Percentiles rank a stretch among this genome's conserved stretches.
Conservation (phyloP, 2,329 filamentous ascomycete genomes). For the Trichophyton rubrum region DNA sequence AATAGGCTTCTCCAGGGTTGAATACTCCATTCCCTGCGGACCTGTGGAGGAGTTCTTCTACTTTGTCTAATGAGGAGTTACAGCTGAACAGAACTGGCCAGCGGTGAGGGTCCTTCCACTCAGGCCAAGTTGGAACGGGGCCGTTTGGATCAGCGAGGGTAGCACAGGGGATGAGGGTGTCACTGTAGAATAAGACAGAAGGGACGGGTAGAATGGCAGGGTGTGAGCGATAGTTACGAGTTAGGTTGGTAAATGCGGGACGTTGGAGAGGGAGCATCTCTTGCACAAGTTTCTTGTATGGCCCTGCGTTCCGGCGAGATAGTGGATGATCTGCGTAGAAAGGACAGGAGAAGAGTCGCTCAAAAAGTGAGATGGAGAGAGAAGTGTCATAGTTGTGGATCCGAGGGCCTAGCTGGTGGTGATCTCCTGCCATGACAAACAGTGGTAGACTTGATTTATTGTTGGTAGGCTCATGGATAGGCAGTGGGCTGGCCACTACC, state of each 20-base stretch:
- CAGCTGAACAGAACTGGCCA: constrained; percentile 35
- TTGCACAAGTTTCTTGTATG: constrained; percentile 14
- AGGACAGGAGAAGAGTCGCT: constrained; percentile 28
- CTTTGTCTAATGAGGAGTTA: constrained; percentile 28
- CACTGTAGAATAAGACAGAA: constrained; percentile 32
- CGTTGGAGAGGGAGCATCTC: constrained; percentile 30
- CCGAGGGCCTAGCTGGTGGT: constrained; percentile 34
- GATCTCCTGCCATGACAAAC: constrained; percentile 37
- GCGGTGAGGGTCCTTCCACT: constrained; percentile 26
- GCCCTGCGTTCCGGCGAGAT: constrained; percentile 19
- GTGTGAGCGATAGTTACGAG: constrained; percentile 38
- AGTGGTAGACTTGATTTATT: constrained; percentile 20
- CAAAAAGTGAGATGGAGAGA: constrained; percentile 31
- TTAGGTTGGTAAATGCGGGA: constrained; percentile 34
- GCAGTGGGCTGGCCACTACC: constrained; percentile 27
- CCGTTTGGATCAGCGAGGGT: constrained; percentile 7
- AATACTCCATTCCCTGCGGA: constrained; percentile 13
- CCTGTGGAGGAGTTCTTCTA: constrained; percentile 25
- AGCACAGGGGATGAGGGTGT: constrained; percentile 34
- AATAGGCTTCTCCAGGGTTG: constrained; percentile 14
- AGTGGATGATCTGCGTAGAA: constrained; percentile 32
- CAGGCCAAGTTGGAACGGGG: constrained; percentile 17
- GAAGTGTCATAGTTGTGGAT: constrained; percentile 24
- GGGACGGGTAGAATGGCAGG: constrained; percentile 34
- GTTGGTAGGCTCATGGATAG: constrained; percentile 9